Percentiles rank a stretch among this genome's conserved stretches.
Evolutionary conservation across 2,329 filamentous ascomycete species (phyloP).

Genomic region (Colletotrichum camelliae): DNA sequence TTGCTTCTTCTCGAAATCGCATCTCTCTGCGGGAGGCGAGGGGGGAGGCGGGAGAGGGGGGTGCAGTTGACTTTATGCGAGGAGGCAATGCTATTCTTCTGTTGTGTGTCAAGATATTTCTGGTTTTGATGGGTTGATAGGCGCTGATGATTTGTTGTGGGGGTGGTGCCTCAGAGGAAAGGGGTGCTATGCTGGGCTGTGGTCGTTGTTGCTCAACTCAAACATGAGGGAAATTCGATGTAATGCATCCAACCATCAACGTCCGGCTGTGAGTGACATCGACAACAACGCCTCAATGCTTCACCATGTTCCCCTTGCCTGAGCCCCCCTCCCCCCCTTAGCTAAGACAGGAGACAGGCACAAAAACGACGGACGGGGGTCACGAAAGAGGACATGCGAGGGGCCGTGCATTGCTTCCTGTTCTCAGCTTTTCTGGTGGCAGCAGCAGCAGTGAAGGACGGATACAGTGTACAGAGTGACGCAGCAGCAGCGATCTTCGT

Average conservation of each 20-base stretch:
- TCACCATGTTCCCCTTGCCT: background rate
- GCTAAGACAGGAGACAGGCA: background rate
- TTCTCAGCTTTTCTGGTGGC: background rate
- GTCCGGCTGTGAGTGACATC: background rate
- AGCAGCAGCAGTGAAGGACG: background rate
- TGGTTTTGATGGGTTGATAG: background rate
- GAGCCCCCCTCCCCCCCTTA: background rate
- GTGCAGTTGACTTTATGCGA: background rate
- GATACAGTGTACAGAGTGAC: background rate
- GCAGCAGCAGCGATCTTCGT: slow-evolving; percentile 21
- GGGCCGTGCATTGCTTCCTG: background rate
- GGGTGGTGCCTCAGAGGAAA: background rate
- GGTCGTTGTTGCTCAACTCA: background rate
- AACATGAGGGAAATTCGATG: background rate
- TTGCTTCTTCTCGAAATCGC: background rate
- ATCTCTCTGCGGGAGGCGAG: background rate
- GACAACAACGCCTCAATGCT: background rate
- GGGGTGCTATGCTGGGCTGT: background rate
- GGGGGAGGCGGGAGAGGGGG: background rate
- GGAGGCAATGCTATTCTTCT: background rate
- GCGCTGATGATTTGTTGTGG: background rate
- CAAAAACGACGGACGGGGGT: background rate
- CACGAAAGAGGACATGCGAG: background rate
- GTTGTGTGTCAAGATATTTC: background rate
- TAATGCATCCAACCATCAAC: background rate